A percentile compares a stretch with the other conserved stretches of the same genome.
Conservation (phyloP, 345 rosid species). For the Hibiscus trionum region DNA sequence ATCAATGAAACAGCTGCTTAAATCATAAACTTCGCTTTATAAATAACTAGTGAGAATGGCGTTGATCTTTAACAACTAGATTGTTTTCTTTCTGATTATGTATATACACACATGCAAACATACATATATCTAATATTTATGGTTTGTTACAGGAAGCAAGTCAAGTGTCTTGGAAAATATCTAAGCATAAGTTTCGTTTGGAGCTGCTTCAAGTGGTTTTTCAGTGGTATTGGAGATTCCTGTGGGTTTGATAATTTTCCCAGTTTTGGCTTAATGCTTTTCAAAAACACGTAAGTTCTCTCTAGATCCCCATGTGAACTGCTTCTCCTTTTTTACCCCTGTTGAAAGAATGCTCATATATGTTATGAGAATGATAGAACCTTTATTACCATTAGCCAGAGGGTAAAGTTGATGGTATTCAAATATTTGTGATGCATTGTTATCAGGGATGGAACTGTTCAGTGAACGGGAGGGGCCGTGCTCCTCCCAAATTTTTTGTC, state of each 20-base stretch:
- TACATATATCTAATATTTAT: background rate
- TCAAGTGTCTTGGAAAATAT: constrained; percentile 78
- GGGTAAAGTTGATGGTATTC: background rate
- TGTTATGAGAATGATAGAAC: background rate
- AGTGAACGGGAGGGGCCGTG: too few relatives aligned
- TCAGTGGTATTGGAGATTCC: constrained; percentile 86
- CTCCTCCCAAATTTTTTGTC: too few relatives aligned
- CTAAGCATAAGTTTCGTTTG: constrained; percentile 72
- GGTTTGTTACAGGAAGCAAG: constrained; percentile 62
- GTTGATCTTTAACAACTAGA: background rate
- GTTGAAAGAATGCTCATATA: background rate
- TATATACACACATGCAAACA: background rate
- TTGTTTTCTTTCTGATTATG: background rate
- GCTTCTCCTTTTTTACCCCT: background rate
- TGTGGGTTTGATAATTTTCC: constrained; percentile 97
- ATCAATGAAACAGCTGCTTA: background rate
- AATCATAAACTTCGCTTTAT: background rate
- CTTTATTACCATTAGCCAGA: background rate
- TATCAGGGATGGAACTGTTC: background rate
- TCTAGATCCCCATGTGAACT: constrained; percentile 5
- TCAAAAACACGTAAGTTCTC: constrained; percentile 68
- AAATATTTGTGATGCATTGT: background rate
- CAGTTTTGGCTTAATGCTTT: constrained; percentile 69
- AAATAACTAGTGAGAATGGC: background rate
- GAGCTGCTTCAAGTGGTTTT: constrained; percentile 99